A percentile compares a stretch with the other conserved stretches of the same genome.
These are phyloP conservation scores for Boletus insuetus DNA, from an alignment of 768 basidiomycete genomes.

Conservation along the genomic window DNA sequence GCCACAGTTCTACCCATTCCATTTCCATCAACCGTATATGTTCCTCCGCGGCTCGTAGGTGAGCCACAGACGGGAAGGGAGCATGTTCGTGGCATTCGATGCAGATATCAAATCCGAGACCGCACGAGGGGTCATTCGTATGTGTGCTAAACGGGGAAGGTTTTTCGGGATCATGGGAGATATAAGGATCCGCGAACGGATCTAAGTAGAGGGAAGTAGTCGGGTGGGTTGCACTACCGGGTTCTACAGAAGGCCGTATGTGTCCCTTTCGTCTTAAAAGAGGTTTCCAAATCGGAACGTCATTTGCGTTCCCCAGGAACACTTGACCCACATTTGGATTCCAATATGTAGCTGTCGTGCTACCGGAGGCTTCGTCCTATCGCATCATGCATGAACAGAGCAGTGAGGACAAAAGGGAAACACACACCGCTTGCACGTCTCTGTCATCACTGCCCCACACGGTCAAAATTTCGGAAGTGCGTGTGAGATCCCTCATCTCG, in stretches of 20 bases:
- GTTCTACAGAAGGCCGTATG: not conserved
- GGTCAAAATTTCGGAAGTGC: constrained; percentile 74
- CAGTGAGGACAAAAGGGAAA: not conserved
- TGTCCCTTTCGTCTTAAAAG: constrained; percentile 15
- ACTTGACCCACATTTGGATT: constrained; percentile 63
- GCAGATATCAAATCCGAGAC: constrained; percentile 78
- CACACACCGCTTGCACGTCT: constrained; percentile 11
- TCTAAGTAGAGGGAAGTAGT: constrained; percentile 10
- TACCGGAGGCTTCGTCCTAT: constrained; percentile 26
- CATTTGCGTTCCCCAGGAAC: constrained; percentile 80
- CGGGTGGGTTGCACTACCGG: not conserved
- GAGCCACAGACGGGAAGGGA: constrained; percentile 63
- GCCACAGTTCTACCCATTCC: constrained; percentile 55
- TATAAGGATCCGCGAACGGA: constrained; percentile 16
- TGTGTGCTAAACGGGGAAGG: constrained; percentile 35
- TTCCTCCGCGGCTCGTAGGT: constrained; percentile 73
- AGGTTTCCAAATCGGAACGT: constrained; percentile 57
- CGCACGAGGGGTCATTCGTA: constrained; percentile 45
- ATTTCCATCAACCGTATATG: constrained; percentile 64
- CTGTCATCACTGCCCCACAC: constrained; percentile 28
- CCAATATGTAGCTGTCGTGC: constrained; percentile 44
- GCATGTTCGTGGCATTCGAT: constrained; percentile 86
- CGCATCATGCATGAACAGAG: constrained; percentile 1
- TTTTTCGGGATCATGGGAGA: constrained; percentile 12
- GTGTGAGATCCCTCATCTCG: constrained; percentile 87